Conservation (phyloP, 129 eudicot genomes). For the Mikania micrantha region DNA sequence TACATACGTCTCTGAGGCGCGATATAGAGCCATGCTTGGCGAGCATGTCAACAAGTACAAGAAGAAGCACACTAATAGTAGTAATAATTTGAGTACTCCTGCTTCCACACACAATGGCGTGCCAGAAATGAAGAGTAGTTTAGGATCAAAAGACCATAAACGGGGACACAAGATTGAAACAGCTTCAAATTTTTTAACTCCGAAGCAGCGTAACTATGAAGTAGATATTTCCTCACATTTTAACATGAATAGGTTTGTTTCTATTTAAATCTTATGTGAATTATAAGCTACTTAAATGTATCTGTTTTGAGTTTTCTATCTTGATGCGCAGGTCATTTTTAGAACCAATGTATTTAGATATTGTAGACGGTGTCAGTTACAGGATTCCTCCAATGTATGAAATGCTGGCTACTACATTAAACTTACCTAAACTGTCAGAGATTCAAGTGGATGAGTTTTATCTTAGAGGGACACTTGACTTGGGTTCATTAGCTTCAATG, state of each 20-base stretch:
- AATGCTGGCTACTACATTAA: slow-evolving; percentile 53
- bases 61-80: slow-evolving; percentile 39
- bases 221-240: slow-evolving; percentile 40
- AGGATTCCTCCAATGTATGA: slow-evolving; percentile 85
- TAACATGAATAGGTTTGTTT: slow-evolving; percentile 49
- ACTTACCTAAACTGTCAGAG: slow-evolving; percentile 73
- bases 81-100: slow-evolving; percentile 34
- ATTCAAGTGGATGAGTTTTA: slow-evolving; percentile 71
- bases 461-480: slow-evolving; percentile 82
- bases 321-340: slow-evolving; percentile 44
- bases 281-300: neutral
- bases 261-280: neutral
- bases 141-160: slow-evolving; percentile 48
- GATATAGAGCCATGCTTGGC: slow-evolving; percentile 84
- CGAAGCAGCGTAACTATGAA: slow-evolving; percentile 42
- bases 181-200: slow-evolving; percentile 23
- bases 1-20: slow-evolving; percentile 60
- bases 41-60: slow-evolving; percentile 82
- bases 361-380: slow-evolving; percentile 77
- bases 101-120: slow-evolving; percentile 34
- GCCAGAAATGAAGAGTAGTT: slow-evolving; percentile 33
- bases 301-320: neutral
- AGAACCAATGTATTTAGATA: slow-evolving; percentile 79
- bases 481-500: slow-evolving; percentile 92
- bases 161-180: slow-evolving; percentile 41